Evolutionary conservation across 305 asterid species (phyloP).

Genomic region (Caryopteris hybrid): DNA sequence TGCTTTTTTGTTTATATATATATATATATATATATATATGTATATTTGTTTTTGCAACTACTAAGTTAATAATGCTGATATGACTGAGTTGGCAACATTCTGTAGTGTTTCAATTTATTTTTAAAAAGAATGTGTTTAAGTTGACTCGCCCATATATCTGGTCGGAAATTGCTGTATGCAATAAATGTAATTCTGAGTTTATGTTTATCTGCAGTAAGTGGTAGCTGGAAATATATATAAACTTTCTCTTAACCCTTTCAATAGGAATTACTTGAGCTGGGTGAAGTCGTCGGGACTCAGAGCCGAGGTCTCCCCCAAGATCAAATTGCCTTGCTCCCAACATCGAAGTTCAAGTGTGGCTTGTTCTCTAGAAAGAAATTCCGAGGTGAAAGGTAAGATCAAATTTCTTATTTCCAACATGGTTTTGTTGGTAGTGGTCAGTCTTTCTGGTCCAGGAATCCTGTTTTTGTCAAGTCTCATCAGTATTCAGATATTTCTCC

Average conservation of each 20-base stretch:
- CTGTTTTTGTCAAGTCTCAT: background rate
- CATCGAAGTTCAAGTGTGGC: slow-evolving; percentile 75
- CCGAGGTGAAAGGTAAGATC: slow-evolving; percentile 63
- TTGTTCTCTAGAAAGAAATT: slow-evolving; percentile 68
- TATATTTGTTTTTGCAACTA: too few relatives aligned
- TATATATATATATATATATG: too few relatives aligned
- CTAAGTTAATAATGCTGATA: background rate
- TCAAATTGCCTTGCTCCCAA: slow-evolving; percentile 67
- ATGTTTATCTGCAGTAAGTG: background rate
- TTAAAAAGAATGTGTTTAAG: background rate
- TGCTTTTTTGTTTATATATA: too few relatives aligned
- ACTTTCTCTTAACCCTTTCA: background rate
- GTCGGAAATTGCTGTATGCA: background rate
- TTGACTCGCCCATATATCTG: background rate
- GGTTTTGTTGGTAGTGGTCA: background rate
- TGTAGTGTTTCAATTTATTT: background rate
- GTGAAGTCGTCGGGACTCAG: slow-evolving; percentile 91
- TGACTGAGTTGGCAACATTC: background rate
- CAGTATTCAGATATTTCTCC: background rate
- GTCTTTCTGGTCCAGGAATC: background rate
- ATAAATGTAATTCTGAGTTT: background rate
- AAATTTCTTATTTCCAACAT: background rate
- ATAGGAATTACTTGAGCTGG: slow-evolving; percentile 91
- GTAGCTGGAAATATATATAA: too few relatives aligned
- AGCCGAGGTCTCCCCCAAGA: slow-evolving; percentile 81